These are phyloP conservation scores for Globisporangium orthogonon DNA, from an alignment of 352 stramenopile genomes.

Conservation along the genomic window DNA sequence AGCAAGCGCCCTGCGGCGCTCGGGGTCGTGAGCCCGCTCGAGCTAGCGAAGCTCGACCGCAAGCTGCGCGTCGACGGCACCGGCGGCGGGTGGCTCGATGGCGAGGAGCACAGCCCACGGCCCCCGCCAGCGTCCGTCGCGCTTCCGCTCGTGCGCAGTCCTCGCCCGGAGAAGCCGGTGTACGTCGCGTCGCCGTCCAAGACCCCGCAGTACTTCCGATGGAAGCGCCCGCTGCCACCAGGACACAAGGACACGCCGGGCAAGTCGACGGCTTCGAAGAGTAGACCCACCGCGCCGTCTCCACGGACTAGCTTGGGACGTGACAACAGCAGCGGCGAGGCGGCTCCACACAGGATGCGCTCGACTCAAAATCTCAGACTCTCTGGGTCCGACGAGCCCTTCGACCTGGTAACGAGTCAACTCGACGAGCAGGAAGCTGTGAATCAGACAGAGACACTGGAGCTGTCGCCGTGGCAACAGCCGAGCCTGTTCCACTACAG, in stretches of 20 bases:
- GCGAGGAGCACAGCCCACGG: conserved; percentile 17
- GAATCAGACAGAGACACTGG: background rate
- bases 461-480: conserved; percentile 7
- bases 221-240: conserved; percentile 26
- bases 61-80: conserved; percentile 11
- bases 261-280: conserved; percentile 3
- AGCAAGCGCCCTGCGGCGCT: conserved; percentile 29
- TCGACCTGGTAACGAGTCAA: background rate
- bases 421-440: background rate
- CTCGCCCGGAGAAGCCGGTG: conserved; percentile 23
- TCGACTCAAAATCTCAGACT: conserved; percentile 2
- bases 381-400: background rate
- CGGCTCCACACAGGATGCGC: background rate
- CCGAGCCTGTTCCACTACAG: conserved; percentile 20
- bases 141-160: conserved; percentile 47
- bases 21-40: conserved; percentile 40
- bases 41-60: conserved; percentile 34
- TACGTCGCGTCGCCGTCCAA: conserved; percentile 37
- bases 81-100: background rate
- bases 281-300: background rate
- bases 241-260: conserved; percentile 6
- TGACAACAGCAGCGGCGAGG: background rate
- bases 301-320: conserved; percentile 14
- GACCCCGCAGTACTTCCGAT: conserved; percentile 61
- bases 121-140: conserved; percentile 24